A percentile compares a stretch with the other conserved stretches of the same genome.
Evolutionary conservation across 495 filamentous ascomycete species (phyloP).

Genomic region (Trichoderma erinaceum): DNA sequence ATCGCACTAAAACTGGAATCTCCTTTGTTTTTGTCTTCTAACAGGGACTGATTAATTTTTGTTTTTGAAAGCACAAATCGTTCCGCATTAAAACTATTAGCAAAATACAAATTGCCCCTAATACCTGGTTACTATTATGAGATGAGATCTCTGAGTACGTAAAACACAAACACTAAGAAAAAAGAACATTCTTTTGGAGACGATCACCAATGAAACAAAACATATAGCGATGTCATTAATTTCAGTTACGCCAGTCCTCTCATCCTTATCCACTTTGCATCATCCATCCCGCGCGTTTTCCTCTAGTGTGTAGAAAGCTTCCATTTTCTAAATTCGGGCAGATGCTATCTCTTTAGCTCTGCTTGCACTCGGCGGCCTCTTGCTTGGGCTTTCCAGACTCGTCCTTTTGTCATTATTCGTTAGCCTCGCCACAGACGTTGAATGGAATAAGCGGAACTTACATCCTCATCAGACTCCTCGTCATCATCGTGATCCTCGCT

Average conservation of each 20-base stretch:
- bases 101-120: neutral
- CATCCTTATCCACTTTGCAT: neutral
- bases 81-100: neutral
- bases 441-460: slow-evolving; percentile 39
- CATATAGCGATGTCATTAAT: slow-evolving; percentile 7
- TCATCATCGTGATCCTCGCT: slow-evolving; percentile 80
- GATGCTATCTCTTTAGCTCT: slow-evolving; percentile 61
- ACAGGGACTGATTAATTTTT: neutral
- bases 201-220: slow-evolving; percentile 5
- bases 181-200: slow-evolving; percentile 9
- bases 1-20: neutral
- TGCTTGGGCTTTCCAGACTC: slow-evolving; percentile 95
- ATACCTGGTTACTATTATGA: slow-evolving; percentile 8
- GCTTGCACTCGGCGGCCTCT: slow-evolving; percentile 99
- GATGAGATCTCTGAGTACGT: neutral
- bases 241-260: slow-evolving; percentile 6
- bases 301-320: neutral
- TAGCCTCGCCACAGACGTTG: slow-evolving; percentile 1
- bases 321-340: neutral
- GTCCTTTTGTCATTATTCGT: slow-evolving; percentile 52
- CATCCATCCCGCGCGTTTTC: neutral
- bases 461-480: slow-evolving; percentile 88
- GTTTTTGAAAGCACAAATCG: neutral
- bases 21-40: neutral
- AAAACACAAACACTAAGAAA: neutral